Percentiles rank a stretch among this genome's conserved stretches.
These are phyloP conservation scores for Eryngium alpinum DNA, from an alignment of 140 eudicot species.

Conservation along the genomic window DNA sequence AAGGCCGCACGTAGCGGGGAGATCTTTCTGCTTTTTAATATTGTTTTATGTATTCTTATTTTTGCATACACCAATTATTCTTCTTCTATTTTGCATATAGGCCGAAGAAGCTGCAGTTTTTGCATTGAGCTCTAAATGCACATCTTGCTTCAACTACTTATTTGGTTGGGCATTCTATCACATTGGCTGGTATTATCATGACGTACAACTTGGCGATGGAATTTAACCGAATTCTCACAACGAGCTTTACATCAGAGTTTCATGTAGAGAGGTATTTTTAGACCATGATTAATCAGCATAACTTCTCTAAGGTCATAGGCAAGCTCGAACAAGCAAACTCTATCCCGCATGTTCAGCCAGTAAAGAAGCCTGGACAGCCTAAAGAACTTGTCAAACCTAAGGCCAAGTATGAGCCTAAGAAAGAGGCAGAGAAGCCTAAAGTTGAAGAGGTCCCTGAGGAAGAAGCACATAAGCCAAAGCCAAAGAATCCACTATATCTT, in stretches of 20 bases:
- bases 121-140: conserved; percentile 51
- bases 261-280: conserved; percentile 89
- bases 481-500: conserved; percentile 92
- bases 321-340: conserved; percentile 50
- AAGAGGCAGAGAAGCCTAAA: conserved; percentile 50
- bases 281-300: conserved; percentile 88
- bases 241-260: conserved; percentile 69
- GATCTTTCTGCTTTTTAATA: too few relatives aligned
- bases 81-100: too few relatives aligned
- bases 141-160: conserved; percentile 77
- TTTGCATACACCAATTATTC: too few relatives aligned
- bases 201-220: conserved; percentile 47
- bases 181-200: conserved; percentile 75
- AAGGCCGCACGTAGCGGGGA: too few relatives aligned
- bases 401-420: conserved; percentile 59
- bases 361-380: conserved; percentile 47
- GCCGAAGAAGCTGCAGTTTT: conserved; percentile 71
- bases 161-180: conserved; percentile 69
- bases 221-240: conserved; percentile 38
- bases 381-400: conserved; percentile 51
- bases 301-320: conserved; percentile 57
- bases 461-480: conserved; percentile 96
- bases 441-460: conserved; percentile 38
- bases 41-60: too few relatives aligned
- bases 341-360: conserved; percentile 47